Conservation (phyloP, 345 rosid genomes). For the Rubroshorea leprosula region DNA sequence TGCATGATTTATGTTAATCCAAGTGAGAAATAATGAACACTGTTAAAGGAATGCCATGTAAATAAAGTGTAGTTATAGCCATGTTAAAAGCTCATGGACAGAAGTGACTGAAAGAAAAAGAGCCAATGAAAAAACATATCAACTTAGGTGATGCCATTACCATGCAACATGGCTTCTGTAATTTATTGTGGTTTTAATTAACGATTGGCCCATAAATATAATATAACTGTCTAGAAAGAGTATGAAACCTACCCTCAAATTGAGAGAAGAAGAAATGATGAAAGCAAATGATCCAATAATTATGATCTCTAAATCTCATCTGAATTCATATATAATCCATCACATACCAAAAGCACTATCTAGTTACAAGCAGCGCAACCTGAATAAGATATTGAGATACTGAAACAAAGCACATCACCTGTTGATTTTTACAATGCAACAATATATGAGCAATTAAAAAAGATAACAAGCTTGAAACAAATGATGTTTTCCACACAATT, state of each 20-base stretch:
- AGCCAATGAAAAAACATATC: not conserved
- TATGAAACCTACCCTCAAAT: too few relatives aligned
- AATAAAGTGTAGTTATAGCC: not conserved
- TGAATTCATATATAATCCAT: not conserved
- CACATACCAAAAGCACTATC: not conserved
- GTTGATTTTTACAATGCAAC: not conserved
- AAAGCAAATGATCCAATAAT: not conserved
- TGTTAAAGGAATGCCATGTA: too few relatives aligned
- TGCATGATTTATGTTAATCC: not conserved
- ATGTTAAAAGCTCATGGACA: not conserved
- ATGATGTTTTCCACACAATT: not conserved
- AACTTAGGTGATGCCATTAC: not conserved
- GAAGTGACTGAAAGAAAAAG: not conserved
- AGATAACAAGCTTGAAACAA: not conserved
- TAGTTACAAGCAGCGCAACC: not conserved
- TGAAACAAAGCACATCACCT: not conserved
- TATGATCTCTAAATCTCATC: not conserved
- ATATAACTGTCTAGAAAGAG: too few relatives aligned
- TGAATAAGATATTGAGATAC: not conserved
- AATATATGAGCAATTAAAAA: not conserved
- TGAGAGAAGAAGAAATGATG: not conserved
- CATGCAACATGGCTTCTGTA: too few relatives aligned
- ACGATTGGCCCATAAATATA: too few relatives aligned
- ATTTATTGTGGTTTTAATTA: too few relatives aligned
- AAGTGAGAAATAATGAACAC: not conserved